A percentile compares a stretch with the other conserved stretches of the same genome.
phyloP scores from a whole-genome alignment of 192 early-diverging fungal species.

The Funneliformis geosporum region DNA sequence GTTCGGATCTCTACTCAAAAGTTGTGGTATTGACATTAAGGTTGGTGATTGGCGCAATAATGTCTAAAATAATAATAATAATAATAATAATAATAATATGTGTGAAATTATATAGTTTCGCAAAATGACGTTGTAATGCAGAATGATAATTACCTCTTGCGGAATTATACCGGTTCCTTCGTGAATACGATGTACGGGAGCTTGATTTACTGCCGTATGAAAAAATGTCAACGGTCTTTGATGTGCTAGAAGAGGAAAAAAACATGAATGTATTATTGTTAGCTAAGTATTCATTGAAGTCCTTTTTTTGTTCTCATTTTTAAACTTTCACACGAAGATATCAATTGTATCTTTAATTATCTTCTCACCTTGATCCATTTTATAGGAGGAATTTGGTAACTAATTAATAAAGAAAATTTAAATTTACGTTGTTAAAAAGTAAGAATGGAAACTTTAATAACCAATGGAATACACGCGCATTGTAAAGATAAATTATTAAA shows the following conservation, averaged over 20 bases:
- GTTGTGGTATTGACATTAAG: slow-evolving; percentile 38
- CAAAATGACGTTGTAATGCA: neutral
- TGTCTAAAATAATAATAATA: neutral
- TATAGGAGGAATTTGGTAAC: neutral
- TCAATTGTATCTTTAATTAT: neutral
- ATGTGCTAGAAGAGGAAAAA: neutral
- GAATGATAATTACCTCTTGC: slow-evolving; percentile 5
- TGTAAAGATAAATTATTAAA: neutral
- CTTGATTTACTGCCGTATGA: neutral
- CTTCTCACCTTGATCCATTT: slow-evolving; percentile 12
- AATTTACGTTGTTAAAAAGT: neutral
- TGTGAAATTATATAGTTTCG: no score
- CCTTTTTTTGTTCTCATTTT: neutral
- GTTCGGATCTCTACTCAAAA: slow-evolving; percentile 29
- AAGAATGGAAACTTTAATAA: neutral
- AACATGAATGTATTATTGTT: neutral
- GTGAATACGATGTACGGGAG: neutral
- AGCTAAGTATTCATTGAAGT: no score
- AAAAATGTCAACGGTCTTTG: neutral
- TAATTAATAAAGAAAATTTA: neutral
- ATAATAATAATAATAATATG: neutral
- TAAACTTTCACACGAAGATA: neutral
- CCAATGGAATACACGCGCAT: no score
- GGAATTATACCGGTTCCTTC: neutral
- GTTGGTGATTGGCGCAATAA: slow-evolving; percentile 17